Evolutionary conservation across 139 green algal genomes (phyloP), one percentile per base, ranked within the genome.

Genomic region (Gonium pectorale): DNA sequence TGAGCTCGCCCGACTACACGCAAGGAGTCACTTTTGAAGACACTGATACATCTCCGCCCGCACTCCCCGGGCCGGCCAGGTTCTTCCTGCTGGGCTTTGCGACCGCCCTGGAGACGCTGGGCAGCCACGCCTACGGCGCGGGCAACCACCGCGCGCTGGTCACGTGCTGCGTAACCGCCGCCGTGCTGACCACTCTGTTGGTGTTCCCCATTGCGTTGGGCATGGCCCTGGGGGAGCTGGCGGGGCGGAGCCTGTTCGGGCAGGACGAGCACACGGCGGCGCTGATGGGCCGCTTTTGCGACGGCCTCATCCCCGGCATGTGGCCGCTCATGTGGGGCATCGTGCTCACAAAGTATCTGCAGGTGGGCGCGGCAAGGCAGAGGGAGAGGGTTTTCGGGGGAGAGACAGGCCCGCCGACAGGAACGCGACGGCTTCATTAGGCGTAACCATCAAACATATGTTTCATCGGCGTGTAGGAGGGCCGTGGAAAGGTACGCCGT

Each of bases 81-180:
- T 90, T 85, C 74, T 87, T 90, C 73, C 49, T 87, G 59, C 62
- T 87, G 37, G 86, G 86, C 31, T 84, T 82, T 1, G 74, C 80
- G 21, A 87, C 86, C 1, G 86, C 86, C 0, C 86, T 90, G 33
- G 86, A 90, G 60, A 90, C 86, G 5, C 86, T 90, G 24, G 81
- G 86, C 37, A 80, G 62, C 56, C 43, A 83, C 37, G 86, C 86
- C 0, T 80, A 80, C 56, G 86, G 86, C 13, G 80, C 73, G 5
- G 51, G 59, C 8, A 79, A 81, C 60, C 44, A 31, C 43, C 51
- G 60, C 24, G 72, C 86, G 17, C 67, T 90, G 22, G 46, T 82
- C 2, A 88, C 82, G 15, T 87, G 81, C 68, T 77, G 67, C 77
- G 70, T 84, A 43, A 81, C 78, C 1, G 70, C 64, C 27, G 63